phyloP scores from a whole-genome alignment of 2,329 filamentous ascomycete species.

The Aspergillus uvarum region DNA sequence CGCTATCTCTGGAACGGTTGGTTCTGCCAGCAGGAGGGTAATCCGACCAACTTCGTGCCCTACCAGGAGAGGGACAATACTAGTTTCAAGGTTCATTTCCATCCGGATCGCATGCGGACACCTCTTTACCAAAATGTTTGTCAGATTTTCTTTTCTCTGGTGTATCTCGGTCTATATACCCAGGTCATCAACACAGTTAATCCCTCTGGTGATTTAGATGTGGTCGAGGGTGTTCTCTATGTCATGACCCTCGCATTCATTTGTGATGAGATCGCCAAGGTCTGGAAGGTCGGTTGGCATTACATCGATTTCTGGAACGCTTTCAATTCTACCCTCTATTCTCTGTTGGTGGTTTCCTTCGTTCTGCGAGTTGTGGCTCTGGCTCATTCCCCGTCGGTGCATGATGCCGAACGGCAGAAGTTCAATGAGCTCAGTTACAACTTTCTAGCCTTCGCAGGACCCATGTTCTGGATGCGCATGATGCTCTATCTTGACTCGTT shows the following conservation, averaged over 20 bases:
- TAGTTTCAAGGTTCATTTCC: constrained; percentile 76
- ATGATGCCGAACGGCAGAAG: constrained; percentile 53
- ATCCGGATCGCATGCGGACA: constrained; percentile 90
- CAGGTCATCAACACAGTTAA: constrained; percentile 94
- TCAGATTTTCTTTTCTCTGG: constrained; percentile 78
- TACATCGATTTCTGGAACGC: constrained; percentile 97
- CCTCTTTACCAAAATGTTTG: constrained; percentile 90
- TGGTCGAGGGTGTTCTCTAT: constrained; percentile 81
- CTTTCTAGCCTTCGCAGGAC: constrained; percentile 86
- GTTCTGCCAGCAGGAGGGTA: constrained; percentile 92
- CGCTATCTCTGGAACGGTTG: constrained; percentile 91
- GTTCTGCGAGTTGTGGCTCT: constrained; percentile 76
- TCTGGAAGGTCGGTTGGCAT: constrained; percentile 89
- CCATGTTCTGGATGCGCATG: constrained; percentile 95
- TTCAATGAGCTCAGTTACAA: constrained; percentile 88
- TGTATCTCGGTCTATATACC: constrained; percentile 84
- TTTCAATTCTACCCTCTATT: constrained; percentile 84
- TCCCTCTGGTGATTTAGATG: constrained; percentile 74
- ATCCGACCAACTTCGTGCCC: constrained; percentile 84
- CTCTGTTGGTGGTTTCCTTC: constrained; percentile 74
- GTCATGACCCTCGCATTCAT: constrained; percentile 89
- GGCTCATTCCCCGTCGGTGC: constrained; percentile 55
- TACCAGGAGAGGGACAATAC: constrained; percentile 80
- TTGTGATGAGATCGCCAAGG: constrained; percentile 80
- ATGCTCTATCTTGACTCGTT: constrained; percentile 90